A percentile compares a stretch with the other conserved stretches of the same genome.
These are phyloP conservation scores for Zoysia japonica DNA, from an alignment of 176 grass and related monocot genomes.

Conservation along the genomic window DNA sequence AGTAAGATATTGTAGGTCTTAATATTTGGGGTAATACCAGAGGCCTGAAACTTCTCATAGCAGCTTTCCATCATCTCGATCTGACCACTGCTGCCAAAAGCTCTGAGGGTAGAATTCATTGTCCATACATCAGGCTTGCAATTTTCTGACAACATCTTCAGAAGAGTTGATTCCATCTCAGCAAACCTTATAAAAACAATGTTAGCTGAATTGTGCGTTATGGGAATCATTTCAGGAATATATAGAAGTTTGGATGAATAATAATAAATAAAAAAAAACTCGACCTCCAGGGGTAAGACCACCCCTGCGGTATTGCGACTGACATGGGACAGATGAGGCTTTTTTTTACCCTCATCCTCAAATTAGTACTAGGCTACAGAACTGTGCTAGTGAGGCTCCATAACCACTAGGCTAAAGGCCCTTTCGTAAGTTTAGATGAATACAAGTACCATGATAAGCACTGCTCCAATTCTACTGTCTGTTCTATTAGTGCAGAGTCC, in stretches of 20 bases:
- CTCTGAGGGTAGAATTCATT: conserved; percentile 89
- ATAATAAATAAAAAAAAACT: too few relatives aligned
- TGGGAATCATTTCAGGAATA: not conserved
- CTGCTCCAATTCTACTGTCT: not conserved
- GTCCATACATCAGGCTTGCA: conserved; percentile 97
- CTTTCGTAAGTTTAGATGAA: not conserved
- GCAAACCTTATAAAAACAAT: conserved; percentile 53
- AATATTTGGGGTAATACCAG: conserved; percentile 81
- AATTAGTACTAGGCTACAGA: too few relatives aligned
- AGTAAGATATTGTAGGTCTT: conserved; percentile 97
- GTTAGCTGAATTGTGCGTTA: conserved; percentile 2
- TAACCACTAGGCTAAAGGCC: too few relatives aligned
- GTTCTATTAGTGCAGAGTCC: not conserved
- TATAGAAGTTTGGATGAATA: not conserved
- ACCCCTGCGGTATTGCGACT: too few relatives aligned
- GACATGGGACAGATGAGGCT: too few relatives aligned
- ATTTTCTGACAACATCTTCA: conserved; percentile 69
- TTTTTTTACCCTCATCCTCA: too few relatives aligned
- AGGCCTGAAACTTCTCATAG: conserved; percentile 87
- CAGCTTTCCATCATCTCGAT: conserved; percentile 92
- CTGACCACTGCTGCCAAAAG: conserved; percentile 82
- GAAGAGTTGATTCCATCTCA: conserved; percentile 91
- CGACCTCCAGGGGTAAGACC: too few relatives aligned
- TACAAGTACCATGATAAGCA: not conserved
- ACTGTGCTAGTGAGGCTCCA: too few relatives aligned